Evolutionary conservation across 1,284 basidiomycete genomes (phyloP), one percentile per base, ranked within the genome.

Genomic region (Heimioporus retisporus): DNA sequence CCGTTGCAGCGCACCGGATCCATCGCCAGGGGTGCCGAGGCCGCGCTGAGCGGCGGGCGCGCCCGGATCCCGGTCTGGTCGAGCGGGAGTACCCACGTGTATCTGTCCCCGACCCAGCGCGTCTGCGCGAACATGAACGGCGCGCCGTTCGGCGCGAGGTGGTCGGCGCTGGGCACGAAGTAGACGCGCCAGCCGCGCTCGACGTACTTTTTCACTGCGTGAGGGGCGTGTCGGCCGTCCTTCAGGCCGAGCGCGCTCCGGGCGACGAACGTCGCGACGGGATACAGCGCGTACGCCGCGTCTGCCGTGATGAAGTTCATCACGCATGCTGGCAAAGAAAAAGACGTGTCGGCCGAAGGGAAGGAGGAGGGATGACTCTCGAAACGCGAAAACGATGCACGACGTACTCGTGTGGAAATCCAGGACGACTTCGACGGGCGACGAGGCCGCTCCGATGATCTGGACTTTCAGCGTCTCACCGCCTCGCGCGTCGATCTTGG

Each of bases 331-430:
- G 40, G 5, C 48, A n/a, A 42, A 2, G 28, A 40, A 40, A 40
- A 40, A 40, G 35, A 40, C 35, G 35, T 28, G 14, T 42, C 40
- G 60, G 60, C 21, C 35, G 35, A 35, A 35, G 35, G 51, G 5
- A 18, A 1, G n/a, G 16, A n/a, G n/a, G n/a, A 6, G 35, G 11
- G 11, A 40, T 11, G 35, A 11, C 35, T 40, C 35, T 11, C 35
- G 35, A 11, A 18, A 44, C 31, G 31, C 44, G 59, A 44, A n/a
- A 18, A n/a, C 28, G 31, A 54, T 11, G 55, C 23, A n/a, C 1
- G 14, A 60, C 84, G 48, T 64, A 86, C 85, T 84, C 0, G 81
- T 84, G 68, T 87, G 85, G 60, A 84, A 86, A 6, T 70, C 69
- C 4, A 86, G 65, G 40, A 86, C 79, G 46, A 70, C 69, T 19